Conservation (phyloP, 2,329 filamentous ascomycete genomes). For the Talaromyces sp. region DNA sequence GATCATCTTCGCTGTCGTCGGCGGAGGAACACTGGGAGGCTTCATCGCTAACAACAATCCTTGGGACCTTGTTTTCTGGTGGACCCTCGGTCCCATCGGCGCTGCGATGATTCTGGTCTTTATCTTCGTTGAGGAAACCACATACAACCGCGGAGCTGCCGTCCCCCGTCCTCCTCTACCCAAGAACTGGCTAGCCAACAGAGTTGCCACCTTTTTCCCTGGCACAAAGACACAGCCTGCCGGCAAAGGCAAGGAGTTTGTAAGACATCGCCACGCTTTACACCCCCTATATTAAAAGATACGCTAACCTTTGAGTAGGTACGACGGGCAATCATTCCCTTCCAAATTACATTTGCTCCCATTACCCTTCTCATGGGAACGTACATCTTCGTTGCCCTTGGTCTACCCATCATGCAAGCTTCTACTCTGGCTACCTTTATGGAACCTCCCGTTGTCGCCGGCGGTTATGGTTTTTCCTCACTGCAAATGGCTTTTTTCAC, state of each 20-base stretch:
- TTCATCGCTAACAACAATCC: conserved; percentile 18
- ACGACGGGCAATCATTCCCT: conserved; percentile 11
- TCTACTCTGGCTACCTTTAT: conserved; percentile 21
- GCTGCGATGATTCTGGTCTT: conserved; percentile 16
- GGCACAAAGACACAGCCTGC: conserved; percentile 11
- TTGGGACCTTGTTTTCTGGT: conserved; percentile 22
- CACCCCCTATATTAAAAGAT: background rate
- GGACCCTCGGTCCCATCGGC: conserved; percentile 19
- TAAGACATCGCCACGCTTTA: background rate
- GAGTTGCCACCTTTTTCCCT: conserved; percentile 20
- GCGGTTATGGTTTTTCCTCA: conserved; percentile 22
- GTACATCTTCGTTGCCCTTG: conserved; percentile 29
- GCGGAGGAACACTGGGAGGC: conserved; percentile 18
- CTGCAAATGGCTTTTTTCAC: conserved; percentile 22
- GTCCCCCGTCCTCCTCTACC: background rate
- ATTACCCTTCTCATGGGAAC: conserved; percentile 31
- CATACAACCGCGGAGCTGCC: conserved; percentile 8
- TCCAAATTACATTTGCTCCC: conserved; percentile 25
- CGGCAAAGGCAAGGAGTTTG: conserved; percentile 7
- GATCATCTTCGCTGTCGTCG: conserved; percentile 17
- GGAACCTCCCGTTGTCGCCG: conserved; percentile 18
- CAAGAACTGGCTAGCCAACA: conserved; percentile 10
- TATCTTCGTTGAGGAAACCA: conserved; percentile 22
- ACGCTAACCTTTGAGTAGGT: conserved; percentile 5
- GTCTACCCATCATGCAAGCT: conserved; percentile 24